Percentiles rank a stretch among this genome's conserved stretches.
Conservation (phyloP, 495 filamentous ascomycete genomes). For the Glarea lozoyensis region DNA sequence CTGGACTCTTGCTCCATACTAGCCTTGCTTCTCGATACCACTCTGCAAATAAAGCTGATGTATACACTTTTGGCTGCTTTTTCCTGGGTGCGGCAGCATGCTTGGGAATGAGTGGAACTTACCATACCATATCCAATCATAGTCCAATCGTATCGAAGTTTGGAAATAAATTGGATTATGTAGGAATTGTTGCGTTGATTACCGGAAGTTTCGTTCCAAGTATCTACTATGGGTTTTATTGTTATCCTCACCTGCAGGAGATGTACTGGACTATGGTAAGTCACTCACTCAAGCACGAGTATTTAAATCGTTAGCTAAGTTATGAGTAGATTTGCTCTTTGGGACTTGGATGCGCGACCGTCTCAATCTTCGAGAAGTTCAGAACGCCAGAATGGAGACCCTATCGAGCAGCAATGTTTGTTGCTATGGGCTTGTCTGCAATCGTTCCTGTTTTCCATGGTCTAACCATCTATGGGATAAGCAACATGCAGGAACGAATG, state of each 20-base stretch:
- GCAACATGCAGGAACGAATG: constrained; percentile 57
- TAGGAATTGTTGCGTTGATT: constrained; percentile 84
- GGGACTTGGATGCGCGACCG: constrained; percentile 62
- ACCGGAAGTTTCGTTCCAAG: constrained; percentile 81
- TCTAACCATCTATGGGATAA: constrained; percentile 48
- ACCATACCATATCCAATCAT: constrained; percentile 64
- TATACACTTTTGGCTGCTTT: constrained; percentile 67
- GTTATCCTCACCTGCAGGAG: constrained; percentile 47
- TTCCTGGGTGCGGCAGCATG: constrained; percentile 68
- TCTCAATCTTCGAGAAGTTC: constrained; percentile 71
- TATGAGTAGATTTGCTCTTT: constrained; percentile 61
- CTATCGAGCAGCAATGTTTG: constrained; percentile 86
- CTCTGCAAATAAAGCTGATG: constrained; percentile 53
- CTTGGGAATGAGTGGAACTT: constrained; percentile 79
- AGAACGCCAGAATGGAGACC: constrained; percentile 74
- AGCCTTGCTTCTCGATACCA: constrained; percentile 56
- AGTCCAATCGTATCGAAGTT: constrained; percentile 44
- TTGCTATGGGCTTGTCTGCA: constrained; percentile 77
- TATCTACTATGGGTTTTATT: constrained; percentile 81
- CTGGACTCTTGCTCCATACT: constrained; percentile 34
- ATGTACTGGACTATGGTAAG: constrained; percentile 68
- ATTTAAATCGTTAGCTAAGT: background rate
- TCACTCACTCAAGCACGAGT: background rate
- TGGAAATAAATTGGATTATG: constrained; percentile 76
- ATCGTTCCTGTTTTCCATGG: constrained; percentile 71